phyloP scores from a whole-genome alignment of 2,329 filamentous ascomycete genomes.

The Fulvia fulva region DNA sequence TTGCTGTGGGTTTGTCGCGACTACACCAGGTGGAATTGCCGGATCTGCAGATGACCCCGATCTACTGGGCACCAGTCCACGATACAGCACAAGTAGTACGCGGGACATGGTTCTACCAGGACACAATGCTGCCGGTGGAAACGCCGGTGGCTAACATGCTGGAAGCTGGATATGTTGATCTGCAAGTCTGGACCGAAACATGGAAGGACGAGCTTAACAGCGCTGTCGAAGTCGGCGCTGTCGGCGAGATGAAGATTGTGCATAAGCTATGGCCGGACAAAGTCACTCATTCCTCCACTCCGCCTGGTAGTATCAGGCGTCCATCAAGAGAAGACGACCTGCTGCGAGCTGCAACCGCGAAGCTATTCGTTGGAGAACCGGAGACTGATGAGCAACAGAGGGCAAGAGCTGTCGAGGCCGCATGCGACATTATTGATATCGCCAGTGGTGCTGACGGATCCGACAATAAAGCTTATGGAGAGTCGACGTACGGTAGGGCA shows the following conservation, averaged over 20 bases:
- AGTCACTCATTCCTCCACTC: slow-evolving; percentile 36
- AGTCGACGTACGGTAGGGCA: slow-evolving; percentile 40
- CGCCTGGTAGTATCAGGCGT: background rate
- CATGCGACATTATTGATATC: slow-evolving; percentile 47
- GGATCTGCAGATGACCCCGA: slow-evolving; percentile 78
- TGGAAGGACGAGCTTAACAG: slow-evolving; percentile 90
- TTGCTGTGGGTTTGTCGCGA: slow-evolving; percentile 85
- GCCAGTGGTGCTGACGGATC: slow-evolving; percentile 42
- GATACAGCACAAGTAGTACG: slow-evolving; percentile 78
- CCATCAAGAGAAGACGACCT: slow-evolving; percentile 20
- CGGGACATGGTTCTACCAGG: slow-evolving; percentile 96
- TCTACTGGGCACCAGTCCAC: slow-evolving; percentile 94
- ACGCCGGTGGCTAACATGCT: slow-evolving; percentile 83
- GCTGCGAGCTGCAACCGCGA: slow-evolving; percentile 24
- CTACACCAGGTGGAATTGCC: slow-evolving; percentile 85
- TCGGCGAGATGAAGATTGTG: slow-evolving; percentile 86
- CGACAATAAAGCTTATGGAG: slow-evolving; percentile 48
- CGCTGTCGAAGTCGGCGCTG: slow-evolving; percentile 82
- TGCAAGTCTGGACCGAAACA: slow-evolving; percentile 77
- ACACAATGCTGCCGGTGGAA: slow-evolving; percentile 88
- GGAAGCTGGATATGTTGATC: slow-evolving; percentile 81
- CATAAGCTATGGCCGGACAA: slow-evolving; percentile 77
- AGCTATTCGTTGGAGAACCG: slow-evolving; percentile 32
- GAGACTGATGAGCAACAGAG: slow-evolving; percentile 44
- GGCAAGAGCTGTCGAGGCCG: slow-evolving; percentile 41